Evolutionary conservation across 176 grass and related monocot species (phyloP), one percentile per base, ranked within the genome.

Genomic region (Alloteropsis semialata): DNA sequence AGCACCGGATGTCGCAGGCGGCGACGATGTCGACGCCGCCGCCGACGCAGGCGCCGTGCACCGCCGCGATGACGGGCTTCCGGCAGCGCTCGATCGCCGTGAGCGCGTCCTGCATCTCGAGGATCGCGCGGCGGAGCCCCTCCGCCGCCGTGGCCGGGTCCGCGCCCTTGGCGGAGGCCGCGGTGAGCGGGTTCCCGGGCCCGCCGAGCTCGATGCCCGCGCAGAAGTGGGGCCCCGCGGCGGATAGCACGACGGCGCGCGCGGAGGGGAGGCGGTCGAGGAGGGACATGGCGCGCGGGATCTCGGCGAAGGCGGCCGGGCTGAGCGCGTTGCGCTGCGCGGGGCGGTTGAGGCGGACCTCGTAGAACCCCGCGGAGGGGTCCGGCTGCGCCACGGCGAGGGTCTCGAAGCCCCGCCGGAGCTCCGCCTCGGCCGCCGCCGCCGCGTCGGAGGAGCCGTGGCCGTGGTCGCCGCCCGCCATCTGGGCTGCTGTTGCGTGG

Each of bases 291-390:
- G 90, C 92, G 75, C 92, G 92, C 43, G 96, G 90, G 66, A 95
- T 92, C 65, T 98, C 96, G 4, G 30, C 39, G 90, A 98, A 95
- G 87, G 88, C 84, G 9, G 78, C 75, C 14, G 79, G 84, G 82
- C 79, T 85, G 69, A 98, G 90, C 49, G 92, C 88, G 90, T 98
- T 97, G 88, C 88, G 90, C 63, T 87, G 83, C 18, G 84, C 66
- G 38, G 92, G 92, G 46, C 88, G 96, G 88, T 90, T 92, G 81
- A 98, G 88, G 74, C 89, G 87, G 69, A 98, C 81, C 63, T 98
- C 82, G 84, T 88, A 89, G 27, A 95, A 84, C 10, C 37, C 61
- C 14, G 63, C 65, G 50, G 86, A 79, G 2, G 82, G 72, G 53
- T 97, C 92, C 1, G 87, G 87, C 15, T 46, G 96, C n/a, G 58